These are phyloP conservation scores for Tinospora cordifolia DNA, from an alignment of 164 flowering plant species.

Conservation along the genomic window DNA sequence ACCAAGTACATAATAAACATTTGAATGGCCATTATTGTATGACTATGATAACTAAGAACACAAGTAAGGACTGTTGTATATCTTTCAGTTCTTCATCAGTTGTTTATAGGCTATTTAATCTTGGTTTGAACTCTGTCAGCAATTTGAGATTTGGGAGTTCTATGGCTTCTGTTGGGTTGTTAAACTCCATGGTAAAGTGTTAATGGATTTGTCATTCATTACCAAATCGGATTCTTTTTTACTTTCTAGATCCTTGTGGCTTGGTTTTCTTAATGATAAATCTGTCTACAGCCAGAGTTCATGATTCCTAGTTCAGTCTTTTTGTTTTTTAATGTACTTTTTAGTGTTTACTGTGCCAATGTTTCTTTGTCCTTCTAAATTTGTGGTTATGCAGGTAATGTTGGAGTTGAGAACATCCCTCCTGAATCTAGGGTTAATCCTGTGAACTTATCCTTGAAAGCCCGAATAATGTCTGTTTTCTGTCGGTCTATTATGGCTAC, in stretches of 20 bases:
- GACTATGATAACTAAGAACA: background rate
- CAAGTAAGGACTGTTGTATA: background rate
- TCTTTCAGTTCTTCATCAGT: background rate
- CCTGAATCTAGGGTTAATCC: conserved; percentile 57
- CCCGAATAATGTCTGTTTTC: conserved; percentile 63
- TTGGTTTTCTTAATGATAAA: background rate
- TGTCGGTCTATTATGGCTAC: conserved; percentile 85
- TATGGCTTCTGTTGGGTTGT: background rate
- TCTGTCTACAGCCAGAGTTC: background rate
- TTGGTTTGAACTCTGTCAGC: background rate
- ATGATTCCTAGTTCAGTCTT: background rate
- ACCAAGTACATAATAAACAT: background rate
- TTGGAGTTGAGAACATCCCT: conserved; percentile 42
- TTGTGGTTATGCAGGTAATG: conserved; percentile 44
- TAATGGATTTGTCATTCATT: background rate
- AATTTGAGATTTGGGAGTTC: background rate
- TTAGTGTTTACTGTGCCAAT: background rate
- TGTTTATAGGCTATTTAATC: background rate
- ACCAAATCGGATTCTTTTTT: background rate
- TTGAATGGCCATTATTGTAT: background rate
- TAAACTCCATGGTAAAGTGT: background rate
- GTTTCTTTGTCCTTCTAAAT: background rate
- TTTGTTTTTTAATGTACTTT: background rate
- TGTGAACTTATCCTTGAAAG: conserved; percentile 49
- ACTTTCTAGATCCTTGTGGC: background rate